Base-by-base conservation (phyloP, 345 rosid species). In the Euphorbia tirucalli region DNA sequence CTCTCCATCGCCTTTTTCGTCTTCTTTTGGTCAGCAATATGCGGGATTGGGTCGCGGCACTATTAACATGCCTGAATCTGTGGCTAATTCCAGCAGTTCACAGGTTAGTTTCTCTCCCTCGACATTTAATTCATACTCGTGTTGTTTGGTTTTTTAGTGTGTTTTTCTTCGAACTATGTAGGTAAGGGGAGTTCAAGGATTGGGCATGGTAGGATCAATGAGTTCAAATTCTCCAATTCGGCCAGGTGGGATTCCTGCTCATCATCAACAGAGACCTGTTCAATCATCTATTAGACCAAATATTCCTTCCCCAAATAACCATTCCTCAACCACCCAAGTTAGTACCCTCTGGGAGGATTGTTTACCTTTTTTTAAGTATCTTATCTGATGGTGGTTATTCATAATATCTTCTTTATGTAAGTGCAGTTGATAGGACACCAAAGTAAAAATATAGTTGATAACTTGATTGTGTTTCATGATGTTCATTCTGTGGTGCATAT, bases 241-340 rank as follows among this genome's bases (percentile, higher is more conserved):
- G 56, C 89, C 95, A 11, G 83, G 83, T 82, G 94, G 89, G 54
- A 78, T 89, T 78, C 49, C 87, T 79, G 74, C 64, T 8, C 93
- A 82, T 71, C 98, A 88, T 78, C 97, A 83, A 71, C 92, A 79
- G 82, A 93, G 96, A 68, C 88, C 98, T n/a, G 55, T 77, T 72
- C 98, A 80, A 49, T 74, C 98, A 55, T 68, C 92, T 75, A 66
- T 86, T 52, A 84, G 93, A 65, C 87, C 95, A 22, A 70, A 86
- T 18, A 64, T 89, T 61, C 25, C 80, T 43, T 82, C 96, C 64
- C 81, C 90, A 48, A 88, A 31, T 79, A 85, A 77, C 69, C 90
- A 79, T 56, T 55, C 93, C 64, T 72, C 89, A 61, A 69, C 80
- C 69, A 66, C 87, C 50, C 98, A 88, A 82, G 98, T 93, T 30